Evolutionary conservation across 768 basidiomycete genomes (phyloP), one percentile per base, ranked within the genome.

Genomic region (Russula foetens): DNA sequence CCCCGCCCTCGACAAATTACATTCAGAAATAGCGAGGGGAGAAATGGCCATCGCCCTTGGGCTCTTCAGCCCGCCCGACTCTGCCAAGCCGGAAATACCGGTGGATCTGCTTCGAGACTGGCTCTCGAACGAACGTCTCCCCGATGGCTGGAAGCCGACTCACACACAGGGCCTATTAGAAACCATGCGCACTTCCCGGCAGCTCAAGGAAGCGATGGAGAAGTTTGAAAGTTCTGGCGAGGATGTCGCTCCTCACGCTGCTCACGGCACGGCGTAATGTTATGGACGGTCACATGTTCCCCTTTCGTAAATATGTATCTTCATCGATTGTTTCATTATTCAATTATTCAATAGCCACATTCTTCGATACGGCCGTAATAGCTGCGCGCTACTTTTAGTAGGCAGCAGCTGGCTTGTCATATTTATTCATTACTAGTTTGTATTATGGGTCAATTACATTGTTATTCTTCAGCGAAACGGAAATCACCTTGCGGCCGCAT

Each of bases 71-170:
- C 35, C 52, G 14, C 38, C 7, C 17, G n/a, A 23, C 35, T 15
- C 51, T 3, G 61, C 44, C 21, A 6, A 50, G 19, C 1, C 2
- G 8, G 53, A 53, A 3, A 55, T 60, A 24, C 66, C 60, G 44
- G 38, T 47, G 24, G 63, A 59, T 17, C 17, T 58, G 43, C 49
- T 60, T 12, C 67, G 72, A 45, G 71, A 75, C 46, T 86, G 83
- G 82, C 78, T 82, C 51, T 79, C 79, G 2, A 76, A 82, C 58
- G 85, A 85, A 60, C 74, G 79, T 12, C 69, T 86, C 24, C 84
- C 84, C 0, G 77, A 80, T 31, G 78, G 76, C 9, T 86, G 85
- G 84, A 57, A 53, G 23, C 61, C 61, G 15, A 41, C 45, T 24
- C 61, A 53, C 56, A 49, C 24, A 3, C 61, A 62, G 31, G 61